phyloP scores from a whole-genome alignment of 176 grass and related monocot genomes.

The Canna indica region DNA sequence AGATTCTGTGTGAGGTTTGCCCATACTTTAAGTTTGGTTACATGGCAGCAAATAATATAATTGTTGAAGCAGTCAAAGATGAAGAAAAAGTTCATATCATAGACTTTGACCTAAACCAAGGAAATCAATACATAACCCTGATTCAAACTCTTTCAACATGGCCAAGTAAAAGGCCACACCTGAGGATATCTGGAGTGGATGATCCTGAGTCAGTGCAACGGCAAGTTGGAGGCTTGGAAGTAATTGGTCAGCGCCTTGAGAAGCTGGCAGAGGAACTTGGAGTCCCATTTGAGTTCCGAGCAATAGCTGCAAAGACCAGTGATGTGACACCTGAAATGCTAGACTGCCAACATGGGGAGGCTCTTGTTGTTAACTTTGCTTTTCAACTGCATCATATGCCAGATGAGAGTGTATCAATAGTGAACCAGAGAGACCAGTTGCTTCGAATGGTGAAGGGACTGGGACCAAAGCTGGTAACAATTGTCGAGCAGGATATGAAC shows the following conservation, averaged over 20 bases:
- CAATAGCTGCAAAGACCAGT: constrained; percentile 58
- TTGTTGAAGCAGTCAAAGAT: constrained; percentile 68
- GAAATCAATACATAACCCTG: constrained; percentile 83
- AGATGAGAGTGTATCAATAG: constrained; percentile 88
- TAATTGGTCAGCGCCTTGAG: constrained; percentile 83
- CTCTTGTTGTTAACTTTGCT: constrained; percentile 83
- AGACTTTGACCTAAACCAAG: constrained; percentile 95
- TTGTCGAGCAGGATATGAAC: constrained; percentile 95
- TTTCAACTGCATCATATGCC: constrained; percentile 98
- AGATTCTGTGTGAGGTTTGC: constrained; percentile 92
- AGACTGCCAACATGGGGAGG: constrained; percentile 61
- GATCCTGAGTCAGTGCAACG: constrained; percentile 94
- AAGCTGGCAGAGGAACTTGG: constrained; percentile 62
- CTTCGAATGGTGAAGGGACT: constrained; percentile 94
- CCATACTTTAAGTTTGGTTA: constrained; percentile 90
- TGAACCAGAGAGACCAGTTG: constrained; percentile 82
- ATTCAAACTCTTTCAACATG: constrained; percentile 57
- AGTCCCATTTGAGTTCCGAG: constrained; percentile 72
- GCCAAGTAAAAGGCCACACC: constrained; percentile 39
- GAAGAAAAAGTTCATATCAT: constrained; percentile 86
- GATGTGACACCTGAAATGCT: constrained; percentile 87
- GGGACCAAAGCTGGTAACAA: constrained; percentile 70
- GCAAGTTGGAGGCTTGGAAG: constrained; percentile 66
- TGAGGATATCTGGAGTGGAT: constrained; percentile 94
- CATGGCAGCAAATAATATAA: constrained; percentile 91